Base-by-base conservation (phyloP, 139 green algal species). In the Chlorella sorokiniana region DNA sequence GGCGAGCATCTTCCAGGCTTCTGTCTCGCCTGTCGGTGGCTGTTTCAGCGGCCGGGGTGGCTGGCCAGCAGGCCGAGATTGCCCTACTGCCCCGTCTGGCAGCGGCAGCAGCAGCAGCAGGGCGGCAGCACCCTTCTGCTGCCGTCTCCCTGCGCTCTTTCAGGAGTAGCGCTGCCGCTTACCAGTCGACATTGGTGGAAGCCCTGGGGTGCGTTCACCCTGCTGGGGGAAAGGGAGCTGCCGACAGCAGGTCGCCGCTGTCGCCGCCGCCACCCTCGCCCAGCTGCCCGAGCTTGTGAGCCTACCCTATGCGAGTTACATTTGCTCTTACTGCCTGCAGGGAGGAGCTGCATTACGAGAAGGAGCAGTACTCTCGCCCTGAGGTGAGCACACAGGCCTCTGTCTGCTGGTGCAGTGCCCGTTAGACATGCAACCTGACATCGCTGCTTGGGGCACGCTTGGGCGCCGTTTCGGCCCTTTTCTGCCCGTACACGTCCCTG, bases 341-440 rank as follows among this genome's bases (percentile, higher is more conserved):
- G 9, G 86, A 91, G 31, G 92, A 96, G 83, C 74, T 93, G 2
- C 86, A 91, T 45, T 89, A 92, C 48, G 92, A 95, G 74, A 82
- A 87, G 45, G 84, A 90, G 33, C 86, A 84, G 23, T 96, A 96
- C 65, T 80, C 83, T 35, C 83, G 77, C 42, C 82, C 84, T 4
- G 90, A 94, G 67, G 65, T 83, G 56, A 42, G 59, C 3, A 37
- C 8, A n/a, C 4, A 29, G 27, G 20, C 22, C 52, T 62, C 10
- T 62, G 52, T 23, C 22, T 14, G 61, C 61, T 40, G 61, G 25
- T 11, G 61, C 29, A 16, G 61, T 16, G 25, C 37, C 25, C 61
- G 3, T 68, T n/a, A 11, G 27, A n/a, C 4, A 16, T 16, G 48
- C 16, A 25, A 16, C 48, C 48, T 56, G 48, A 16, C 20, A 68